Conservation (phyloP, 2,329 filamentous ascomycete species). For the Penicillium sp. region DNA sequence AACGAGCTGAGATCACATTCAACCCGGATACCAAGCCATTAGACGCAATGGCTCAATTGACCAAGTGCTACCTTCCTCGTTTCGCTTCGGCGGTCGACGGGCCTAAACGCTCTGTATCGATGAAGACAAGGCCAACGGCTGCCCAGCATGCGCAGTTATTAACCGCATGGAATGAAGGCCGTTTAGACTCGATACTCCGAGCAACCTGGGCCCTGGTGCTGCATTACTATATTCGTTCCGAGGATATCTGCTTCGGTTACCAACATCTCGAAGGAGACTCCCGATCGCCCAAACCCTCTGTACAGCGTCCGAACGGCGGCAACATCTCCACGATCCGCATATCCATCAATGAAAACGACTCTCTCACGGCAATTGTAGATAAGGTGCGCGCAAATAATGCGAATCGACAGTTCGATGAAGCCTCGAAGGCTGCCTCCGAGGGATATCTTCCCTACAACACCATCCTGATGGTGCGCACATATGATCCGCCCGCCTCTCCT, state of each 20-base stretch:
- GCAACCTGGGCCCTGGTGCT: conserved; percentile 50
- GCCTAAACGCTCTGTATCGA: conserved; percentile 37
- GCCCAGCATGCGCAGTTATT: conserved; percentile 32
- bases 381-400: conserved; percentile 19
- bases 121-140: conserved; percentile 33
- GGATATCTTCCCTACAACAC: conserved; percentile 38
- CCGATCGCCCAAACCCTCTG: conserved; percentile 15
- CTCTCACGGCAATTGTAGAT: conserved; percentile 30
- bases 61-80: conserved; percentile 37
- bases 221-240: conserved; percentile 46
- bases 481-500: conserved; percentile 18
- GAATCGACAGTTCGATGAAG: conserved; percentile 12
- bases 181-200: conserved; percentile 34
- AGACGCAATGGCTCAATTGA: conserved; percentile 29
- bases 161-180: conserved; percentile 30
- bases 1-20: background rate
- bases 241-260: conserved; percentile 51
- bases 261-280: conserved; percentile 31
- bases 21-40: background rate
- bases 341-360: conserved; percentile 31
- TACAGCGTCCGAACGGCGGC: conserved; percentile 19
- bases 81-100: conserved; percentile 32
- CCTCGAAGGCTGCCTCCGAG: conserved; percentile 13
- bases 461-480: conserved; percentile 36
- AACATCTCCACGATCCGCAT: conserved; percentile 26